These are phyloP conservation scores for Escovopsis weberi DNA, from an alignment of 2,329 filamentous ascomycete genomes.

Conservation along the genomic window DNA sequence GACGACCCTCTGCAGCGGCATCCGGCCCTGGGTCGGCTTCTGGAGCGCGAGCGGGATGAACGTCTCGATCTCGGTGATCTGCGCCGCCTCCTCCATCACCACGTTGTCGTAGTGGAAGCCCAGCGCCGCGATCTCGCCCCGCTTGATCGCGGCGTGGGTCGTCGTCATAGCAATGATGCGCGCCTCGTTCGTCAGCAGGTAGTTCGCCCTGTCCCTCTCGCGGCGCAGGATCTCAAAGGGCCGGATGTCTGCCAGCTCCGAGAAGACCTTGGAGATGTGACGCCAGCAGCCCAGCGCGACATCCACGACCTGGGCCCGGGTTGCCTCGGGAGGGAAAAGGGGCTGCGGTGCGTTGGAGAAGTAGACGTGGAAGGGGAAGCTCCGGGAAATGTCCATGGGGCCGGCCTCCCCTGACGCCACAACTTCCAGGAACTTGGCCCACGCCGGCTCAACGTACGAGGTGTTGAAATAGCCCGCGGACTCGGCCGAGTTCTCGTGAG, in stretches of 20 bases:
- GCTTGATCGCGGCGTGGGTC: constrained; percentile 89
- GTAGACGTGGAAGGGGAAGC: constrained; percentile 79
- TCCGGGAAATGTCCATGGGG: constrained; percentile 46
- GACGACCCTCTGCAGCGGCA: constrained; percentile 73
- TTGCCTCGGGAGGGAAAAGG: constrained; percentile 54
- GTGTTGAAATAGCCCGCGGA: constrained; percentile 94
- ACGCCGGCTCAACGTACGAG: constrained; percentile 78
- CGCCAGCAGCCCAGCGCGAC: constrained; percentile 73
- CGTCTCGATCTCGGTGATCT: constrained; percentile 94
- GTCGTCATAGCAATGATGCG: constrained; percentile 97
- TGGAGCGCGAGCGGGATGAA: constrained; percentile 94
- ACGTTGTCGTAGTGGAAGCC: constrained; percentile 97
- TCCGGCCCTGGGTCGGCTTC: constrained; percentile 50
- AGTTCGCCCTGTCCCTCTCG: constrained; percentile 87
- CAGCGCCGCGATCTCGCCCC: constrained; percentile 78
- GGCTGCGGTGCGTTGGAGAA: constrained; percentile 81
- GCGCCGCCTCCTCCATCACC: constrained; percentile 95
- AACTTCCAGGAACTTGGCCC: constrained; percentile 62
- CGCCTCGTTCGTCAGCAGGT: constrained; percentile 89
- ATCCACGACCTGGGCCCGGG: constrained; percentile 56
- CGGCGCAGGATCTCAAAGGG: constrained; percentile 89
- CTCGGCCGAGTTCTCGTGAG: constrained; percentile 92
- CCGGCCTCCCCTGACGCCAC: constrained; percentile 41
- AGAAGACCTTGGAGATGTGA: constrained; percentile 82
- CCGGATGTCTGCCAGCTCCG: constrained; percentile 79